These are phyloP conservation scores for Globisporangium yorkense DNA, from an alignment of 352 stramenopile species.

Conservation along the genomic window DNA sequence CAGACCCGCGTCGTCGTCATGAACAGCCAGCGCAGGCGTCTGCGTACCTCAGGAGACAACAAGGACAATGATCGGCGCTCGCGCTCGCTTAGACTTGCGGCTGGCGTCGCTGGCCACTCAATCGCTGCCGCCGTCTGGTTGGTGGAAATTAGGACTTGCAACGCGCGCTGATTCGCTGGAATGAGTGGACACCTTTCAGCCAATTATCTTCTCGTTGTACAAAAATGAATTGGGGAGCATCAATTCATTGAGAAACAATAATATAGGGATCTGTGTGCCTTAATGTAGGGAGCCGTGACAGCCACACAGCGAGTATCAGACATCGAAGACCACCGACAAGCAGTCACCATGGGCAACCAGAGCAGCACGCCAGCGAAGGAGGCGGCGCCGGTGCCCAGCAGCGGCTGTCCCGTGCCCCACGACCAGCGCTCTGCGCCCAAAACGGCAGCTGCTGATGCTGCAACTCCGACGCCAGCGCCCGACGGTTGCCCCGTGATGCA, in stretches of 20 bases:
- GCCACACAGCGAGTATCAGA: background rate
- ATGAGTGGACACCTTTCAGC: background rate
- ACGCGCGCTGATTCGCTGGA: background rate
- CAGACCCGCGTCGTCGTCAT: background rate
- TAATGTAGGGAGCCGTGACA: background rate
- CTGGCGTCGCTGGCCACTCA: constrained; percentile 10
- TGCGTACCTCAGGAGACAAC: constrained; percentile 70
- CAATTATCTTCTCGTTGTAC: background rate
- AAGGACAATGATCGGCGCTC: constrained; percentile 49
- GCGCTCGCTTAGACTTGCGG: background rate
- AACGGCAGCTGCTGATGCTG: constrained; percentile 9
- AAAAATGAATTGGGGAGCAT: no score
- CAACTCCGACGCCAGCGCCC: constrained; percentile 8
- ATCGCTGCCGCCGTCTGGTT: background rate
- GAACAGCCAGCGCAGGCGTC: constrained; percentile 2
- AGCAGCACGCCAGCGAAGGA: constrained; percentile 36
- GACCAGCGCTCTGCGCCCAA: constrained; percentile 15
- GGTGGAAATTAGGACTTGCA: background rate
- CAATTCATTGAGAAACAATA: no score
- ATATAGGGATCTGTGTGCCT: no score
- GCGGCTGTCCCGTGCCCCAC: constrained; percentile 52
- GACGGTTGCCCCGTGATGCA: constrained; percentile 72
- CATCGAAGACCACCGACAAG: background rate
- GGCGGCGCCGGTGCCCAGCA: constrained; percentile 4
- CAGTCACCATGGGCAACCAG: constrained; percentile 31